These are phyloP conservation scores for Yamadazyma triangularis DNA, from an alignment of 1,139 yeast genomes.

Conservation along the genomic window DNA sequence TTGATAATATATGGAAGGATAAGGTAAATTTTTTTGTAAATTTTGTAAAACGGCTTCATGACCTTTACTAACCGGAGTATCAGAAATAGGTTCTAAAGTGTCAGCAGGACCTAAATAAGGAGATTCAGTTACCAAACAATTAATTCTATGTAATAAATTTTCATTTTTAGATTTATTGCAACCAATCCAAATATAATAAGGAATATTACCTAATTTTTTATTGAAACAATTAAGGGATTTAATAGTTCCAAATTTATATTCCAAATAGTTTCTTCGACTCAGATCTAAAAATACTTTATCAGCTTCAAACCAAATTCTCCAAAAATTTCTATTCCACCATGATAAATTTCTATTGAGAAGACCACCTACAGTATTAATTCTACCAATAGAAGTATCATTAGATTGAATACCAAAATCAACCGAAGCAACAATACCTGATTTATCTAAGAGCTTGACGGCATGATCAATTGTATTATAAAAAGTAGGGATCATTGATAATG, in stretches of 20 bases:
- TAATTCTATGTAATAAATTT: constrained; percentile 57
- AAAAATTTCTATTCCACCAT: constrained; percentile 73
- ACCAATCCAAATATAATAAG: constrained; percentile 81
- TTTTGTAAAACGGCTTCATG: constrained; percentile 70
- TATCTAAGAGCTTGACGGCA: constrained; percentile 49
- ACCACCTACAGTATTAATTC: constrained; percentile 73
- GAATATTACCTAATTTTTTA: constrained; percentile 62
- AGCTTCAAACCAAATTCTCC: constrained; percentile 87
- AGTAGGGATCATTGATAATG: constrained; percentile 81
- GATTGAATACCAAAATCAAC: constrained; percentile 82
- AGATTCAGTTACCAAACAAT: constrained; percentile 73
- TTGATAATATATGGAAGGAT: constrained; percentile 76
- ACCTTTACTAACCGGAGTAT: constrained; percentile 40
- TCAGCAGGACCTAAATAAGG: constrained; percentile 67
- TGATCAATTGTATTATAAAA: constrained; percentile 79
- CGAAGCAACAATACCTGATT: constrained; percentile 58
- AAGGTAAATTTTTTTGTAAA: constrained; percentile 63
- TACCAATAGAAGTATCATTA: constrained; percentile 59
- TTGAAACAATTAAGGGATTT: constrained; percentile 69
- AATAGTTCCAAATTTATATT: constrained; percentile 74
- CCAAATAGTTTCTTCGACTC: constrained; percentile 76
- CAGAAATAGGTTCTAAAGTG: constrained; percentile 6
- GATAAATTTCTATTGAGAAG: constrained; percentile 65
- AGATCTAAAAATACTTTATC: constrained; percentile 78
- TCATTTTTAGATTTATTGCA: constrained; percentile 65